A percentile compares a stretch with the other conserved stretches of the same genome.
Conservation (phyloP, 257 asterid genomes). For the Ilex asprella region DNA sequence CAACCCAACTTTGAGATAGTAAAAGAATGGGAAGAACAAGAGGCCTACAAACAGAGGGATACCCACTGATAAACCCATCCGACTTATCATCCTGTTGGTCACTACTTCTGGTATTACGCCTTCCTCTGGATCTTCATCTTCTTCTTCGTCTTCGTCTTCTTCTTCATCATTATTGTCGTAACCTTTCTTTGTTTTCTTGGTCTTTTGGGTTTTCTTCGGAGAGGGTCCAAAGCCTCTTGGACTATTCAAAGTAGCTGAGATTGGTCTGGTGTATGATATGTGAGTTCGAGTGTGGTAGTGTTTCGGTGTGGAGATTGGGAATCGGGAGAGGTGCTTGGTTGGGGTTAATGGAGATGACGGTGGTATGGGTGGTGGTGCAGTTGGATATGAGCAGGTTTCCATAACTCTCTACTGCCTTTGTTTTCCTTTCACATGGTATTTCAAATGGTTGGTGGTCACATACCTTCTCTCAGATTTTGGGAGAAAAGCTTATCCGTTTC, state of each 20-base stretch:
- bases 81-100: constrained; percentile 85
- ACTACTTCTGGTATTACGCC: constrained; percentile 89
- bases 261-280: constrained; percentile 18
- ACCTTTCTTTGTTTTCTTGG: constrained; percentile 43
- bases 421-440: not conserved
- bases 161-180: constrained; percentile 32
- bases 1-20: constrained; percentile 76
- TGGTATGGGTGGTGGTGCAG: constrained; percentile 8
- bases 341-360: constrained; percentile 29
- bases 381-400: constrained; percentile 18
- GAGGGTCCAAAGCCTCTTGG: constrained; percentile 85
- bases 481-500: not conserved
- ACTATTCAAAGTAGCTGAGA: constrained; percentile 59
- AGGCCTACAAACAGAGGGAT: constrained; percentile 70
- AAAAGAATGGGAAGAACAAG: constrained; percentile 84
- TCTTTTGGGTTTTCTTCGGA: constrained; percentile 38
- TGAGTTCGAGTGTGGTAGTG: constrained; percentile 18
- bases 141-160: constrained; percentile 34
- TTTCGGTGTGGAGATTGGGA: constrained; percentile 21
- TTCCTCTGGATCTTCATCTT: constrained; percentile 32
- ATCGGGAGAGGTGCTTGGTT: constrained; percentile 25
- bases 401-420: not conserved
- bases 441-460: not conserved
- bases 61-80: constrained; percentile 82
- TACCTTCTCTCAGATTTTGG: not conserved